Evolutionary conservation across 371 early-diverging fungal genomes (phyloP).

Genomic region (Mucor circinelloides): DNA sequence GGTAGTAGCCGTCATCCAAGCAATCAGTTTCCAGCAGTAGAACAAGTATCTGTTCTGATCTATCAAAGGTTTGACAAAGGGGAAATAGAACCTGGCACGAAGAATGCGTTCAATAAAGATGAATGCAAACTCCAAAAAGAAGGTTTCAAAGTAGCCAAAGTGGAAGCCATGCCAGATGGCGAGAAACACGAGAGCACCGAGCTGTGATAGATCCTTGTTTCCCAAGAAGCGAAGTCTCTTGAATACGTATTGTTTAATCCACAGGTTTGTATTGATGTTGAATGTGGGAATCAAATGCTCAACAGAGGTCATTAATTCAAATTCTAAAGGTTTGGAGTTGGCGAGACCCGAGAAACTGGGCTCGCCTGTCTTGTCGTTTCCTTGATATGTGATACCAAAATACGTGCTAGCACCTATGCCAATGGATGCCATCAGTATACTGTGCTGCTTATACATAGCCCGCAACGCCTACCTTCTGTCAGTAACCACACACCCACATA

Average conservation of each 20-base stretch:
- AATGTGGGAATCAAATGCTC: constrained; percentile 59
- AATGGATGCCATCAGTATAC: background rate
- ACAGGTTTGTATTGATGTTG: constrained; percentile 76
- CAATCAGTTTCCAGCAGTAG: constrained; percentile 28
- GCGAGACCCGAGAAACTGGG: constrained; percentile 58
- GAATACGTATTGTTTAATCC: constrained; percentile 72
- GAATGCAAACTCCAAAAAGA: constrained; percentile 63
- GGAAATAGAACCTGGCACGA: background rate
- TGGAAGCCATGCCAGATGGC: constrained; percentile 76
- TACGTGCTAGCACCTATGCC: constrained; percentile 47
- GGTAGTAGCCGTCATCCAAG: constrained; percentile 29
- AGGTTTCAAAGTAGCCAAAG: constrained; percentile 62
- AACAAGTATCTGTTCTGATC: constrained; percentile 6
- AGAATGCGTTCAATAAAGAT: constrained; percentile 20
- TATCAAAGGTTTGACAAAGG: constrained; percentile 19
- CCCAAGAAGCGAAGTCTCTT: constrained; percentile 68
- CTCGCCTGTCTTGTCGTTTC: constrained; percentile 28
- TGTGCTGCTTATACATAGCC: too few species aligned
- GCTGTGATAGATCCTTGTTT: constrained; percentile 62
- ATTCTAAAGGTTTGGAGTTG: constrained; percentile 49
- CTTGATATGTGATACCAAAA: constrained; percentile 66
- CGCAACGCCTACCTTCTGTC: constrained; percentile 45
- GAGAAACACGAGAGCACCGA: constrained; percentile 62
- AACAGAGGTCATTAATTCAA: constrained; percentile 60
- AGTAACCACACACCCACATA: constrained; percentile 72